phyloP scores from a whole-genome alignment of 176 grass and related monocot genomes.

The Cymbopogon citratus region DNA sequence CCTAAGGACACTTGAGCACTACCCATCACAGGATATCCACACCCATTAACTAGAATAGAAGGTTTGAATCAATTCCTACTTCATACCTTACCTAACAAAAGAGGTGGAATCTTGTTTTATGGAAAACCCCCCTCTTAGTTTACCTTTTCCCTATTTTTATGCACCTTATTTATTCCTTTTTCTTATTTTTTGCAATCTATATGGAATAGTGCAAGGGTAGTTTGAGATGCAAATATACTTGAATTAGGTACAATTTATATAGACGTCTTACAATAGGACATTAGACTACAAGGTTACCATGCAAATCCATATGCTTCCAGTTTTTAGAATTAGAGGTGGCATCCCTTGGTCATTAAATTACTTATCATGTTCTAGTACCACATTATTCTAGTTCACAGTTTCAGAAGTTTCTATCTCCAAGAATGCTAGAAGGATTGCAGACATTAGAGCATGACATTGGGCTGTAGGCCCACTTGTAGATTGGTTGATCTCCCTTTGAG shows the following conservation, averaged over 20 bases:
- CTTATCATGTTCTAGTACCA: neutral
- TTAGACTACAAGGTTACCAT: neutral
- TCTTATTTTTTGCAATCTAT: neutral
- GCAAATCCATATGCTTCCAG: neutral
- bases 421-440: neutral
- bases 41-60: neutral
- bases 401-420: no score
- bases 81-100: neutral
- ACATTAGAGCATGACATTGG: neutral
- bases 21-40: neutral
- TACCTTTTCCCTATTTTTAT: neutral
- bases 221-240: no score
- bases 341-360: neutral
- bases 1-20: neutral
- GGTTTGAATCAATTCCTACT: neutral
- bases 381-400: no score
- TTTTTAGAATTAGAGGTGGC: neutral
- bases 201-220: neutral
- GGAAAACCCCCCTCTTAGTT: neutral
- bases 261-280: neutral
- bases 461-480: neutral
- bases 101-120: neutral
- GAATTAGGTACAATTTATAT: neutral
- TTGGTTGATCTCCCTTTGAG: neutral
- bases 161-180: neutral